Base-by-base conservation (phyloP, 192 early-diverging fungal species). In the Backusella sp. region DNA sequence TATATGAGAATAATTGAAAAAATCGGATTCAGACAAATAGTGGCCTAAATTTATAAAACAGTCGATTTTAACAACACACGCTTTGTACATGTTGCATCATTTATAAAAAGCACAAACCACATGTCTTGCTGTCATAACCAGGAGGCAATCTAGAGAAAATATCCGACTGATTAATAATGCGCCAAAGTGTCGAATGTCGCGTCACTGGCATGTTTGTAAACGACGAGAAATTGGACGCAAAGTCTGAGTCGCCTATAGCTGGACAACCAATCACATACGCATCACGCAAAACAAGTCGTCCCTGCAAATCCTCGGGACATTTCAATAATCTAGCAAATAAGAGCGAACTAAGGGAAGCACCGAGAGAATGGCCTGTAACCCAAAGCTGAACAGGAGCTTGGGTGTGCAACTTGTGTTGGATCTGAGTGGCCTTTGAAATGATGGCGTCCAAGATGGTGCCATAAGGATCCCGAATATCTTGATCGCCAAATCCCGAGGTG, bases 321-420 rank as follows among this genome's bases (percentile, higher is more conserved):
- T 84, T 74, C 35, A 87, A 72, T 19, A 80, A 76, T 14, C 84
- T 66, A 4, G 83, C 76, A 77, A 83, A 83, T 4, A 83, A 73
- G 28, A 87, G 68, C 0, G 79, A 82, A 11, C 81, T 79, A 11
- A 87, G 62, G 1, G 86, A 86, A 30, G 81, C 83, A 14, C 87
- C 87, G 17, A 88, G 68, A 6, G 87, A 88, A 71, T 88, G 87
- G 4, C 87, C 87, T 11, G 87, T 84, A 8, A 88, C 44, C 84
- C 85, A 88, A 3, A 88, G n/a, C 19, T 86, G 82, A 19, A 88
- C 72, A 5, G 82, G 83, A 9, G 78, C 74, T 4, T 36, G 72
- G 1, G 70, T 74, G 34, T 71, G 19, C 53, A 77, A 15, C 32
- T 39, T 49, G 36, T 65, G 36, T 35, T 79, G 77, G 42, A 88